Evolutionary conservation across 768 basidiomycete genomes (phyloP).

Genomic region (Tricholoma sp.): DNA sequence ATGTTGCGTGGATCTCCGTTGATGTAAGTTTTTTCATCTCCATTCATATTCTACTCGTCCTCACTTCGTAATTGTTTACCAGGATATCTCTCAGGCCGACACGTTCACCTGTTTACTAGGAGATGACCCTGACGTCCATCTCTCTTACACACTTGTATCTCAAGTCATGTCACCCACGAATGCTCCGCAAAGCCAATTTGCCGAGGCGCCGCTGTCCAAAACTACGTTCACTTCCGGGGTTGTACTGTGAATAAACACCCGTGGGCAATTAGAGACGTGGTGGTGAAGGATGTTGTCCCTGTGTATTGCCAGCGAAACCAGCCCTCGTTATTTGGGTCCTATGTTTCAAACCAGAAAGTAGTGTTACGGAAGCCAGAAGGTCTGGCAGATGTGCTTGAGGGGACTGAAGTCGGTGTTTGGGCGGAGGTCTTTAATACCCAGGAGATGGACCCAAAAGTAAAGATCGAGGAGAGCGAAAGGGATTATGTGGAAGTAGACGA

Average conservation of each 20-base stretch:
- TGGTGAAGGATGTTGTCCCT: constrained; percentile 45
- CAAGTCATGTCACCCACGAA: constrained; percentile 22
- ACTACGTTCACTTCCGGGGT: constrained; percentile 43
- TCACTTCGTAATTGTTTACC: not conserved
- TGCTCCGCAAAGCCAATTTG: constrained; percentile 34
- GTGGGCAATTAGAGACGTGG: constrained; percentile 37
- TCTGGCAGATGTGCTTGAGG: constrained; percentile 40
- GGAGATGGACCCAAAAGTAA: not conserved
- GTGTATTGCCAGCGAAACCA: constrained; percentile 32
- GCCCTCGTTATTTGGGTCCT: too few species aligned
- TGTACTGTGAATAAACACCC: constrained; percentile 44
- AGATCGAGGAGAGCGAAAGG: not conserved
- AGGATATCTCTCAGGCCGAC: constrained; percentile 47
- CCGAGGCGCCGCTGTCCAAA: constrained; percentile 35
- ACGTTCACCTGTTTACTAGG: constrained; percentile 54
- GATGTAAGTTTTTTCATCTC: constrained; percentile 22
- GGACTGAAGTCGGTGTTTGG: constrained; percentile 26
- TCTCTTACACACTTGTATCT: constrained; percentile 39
- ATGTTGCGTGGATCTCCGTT: constrained; percentile 50
- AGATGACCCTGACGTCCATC: constrained; percentile 35
- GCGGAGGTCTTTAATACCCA: not conserved
- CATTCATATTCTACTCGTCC: not conserved
- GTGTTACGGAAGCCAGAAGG: constrained; percentile 41
- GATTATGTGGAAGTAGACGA: not conserved
- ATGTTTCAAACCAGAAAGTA: constrained; percentile 26